Evolutionary conservation across 164 flowering plant species (phyloP).

Genomic region (Tetrastigma voinierianum): DNA sequence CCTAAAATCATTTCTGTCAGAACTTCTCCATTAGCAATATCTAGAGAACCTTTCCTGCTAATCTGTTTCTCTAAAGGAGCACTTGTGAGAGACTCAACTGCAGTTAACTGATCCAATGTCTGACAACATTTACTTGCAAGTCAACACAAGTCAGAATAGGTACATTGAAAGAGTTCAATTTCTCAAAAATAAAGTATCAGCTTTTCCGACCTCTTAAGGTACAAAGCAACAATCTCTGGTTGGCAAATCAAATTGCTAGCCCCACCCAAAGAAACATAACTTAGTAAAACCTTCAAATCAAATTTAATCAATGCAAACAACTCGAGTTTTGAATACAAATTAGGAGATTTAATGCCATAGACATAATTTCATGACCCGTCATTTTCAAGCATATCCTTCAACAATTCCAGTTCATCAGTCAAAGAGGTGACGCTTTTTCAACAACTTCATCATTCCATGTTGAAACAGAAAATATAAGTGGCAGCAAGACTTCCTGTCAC

Average conservation of each 20-base stretch:
- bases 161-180: slow-evolving; percentile 59
- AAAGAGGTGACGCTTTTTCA: slow-evolving; percentile 51
- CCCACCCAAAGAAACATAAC: slow-evolving; percentile 48
- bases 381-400: slow-evolving; percentile 44
- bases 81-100: slow-evolving; percentile 56
- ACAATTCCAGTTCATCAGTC: slow-evolving; percentile 60
- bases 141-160: slow-evolving; percentile 46
- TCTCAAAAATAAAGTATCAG: slow-evolving; percentile 49
- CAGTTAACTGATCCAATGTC: slow-evolving; percentile 50
- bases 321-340: slow-evolving; percentile 54
- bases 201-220: slow-evolving; percentile 53
- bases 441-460: slow-evolving; percentile 72
- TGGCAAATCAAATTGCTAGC: slow-evolving; percentile 37
- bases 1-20: slow-evolving; percentile 10
- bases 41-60: slow-evolving; percentile 16
- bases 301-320: slow-evolving; percentile 71
- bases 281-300: slow-evolving; percentile 70
- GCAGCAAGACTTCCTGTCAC: slow-evolving; percentile 86
- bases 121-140: slow-evolving; percentile 64
- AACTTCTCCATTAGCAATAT: slow-evolving; percentile 17
- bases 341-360: slow-evolving; percentile 6
- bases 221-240: slow-evolving; percentile 36
- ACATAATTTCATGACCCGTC: slow-evolving; percentile 20
- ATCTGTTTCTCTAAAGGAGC: slow-evolving; percentile 26
- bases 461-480: slow-evolving; percentile 87